Evolutionary conservation across 2,329 filamentous ascomycete species (phyloP).

Genomic region (Nigrospora oryzae): DNA sequence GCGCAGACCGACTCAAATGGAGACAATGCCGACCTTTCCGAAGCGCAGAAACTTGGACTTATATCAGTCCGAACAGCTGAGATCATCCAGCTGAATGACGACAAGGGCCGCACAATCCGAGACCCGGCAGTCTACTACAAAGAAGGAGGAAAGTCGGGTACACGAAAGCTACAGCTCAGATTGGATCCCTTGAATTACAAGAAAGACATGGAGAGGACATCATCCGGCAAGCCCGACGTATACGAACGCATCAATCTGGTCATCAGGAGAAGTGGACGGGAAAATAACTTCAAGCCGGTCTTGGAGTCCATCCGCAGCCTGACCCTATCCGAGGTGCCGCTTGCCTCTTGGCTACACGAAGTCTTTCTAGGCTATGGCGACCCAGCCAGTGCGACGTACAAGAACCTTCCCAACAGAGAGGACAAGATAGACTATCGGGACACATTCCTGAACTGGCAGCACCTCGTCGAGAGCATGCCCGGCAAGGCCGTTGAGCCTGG

Average conservation of each 20-base stretch:
- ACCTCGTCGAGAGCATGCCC: constrained; percentile 83
- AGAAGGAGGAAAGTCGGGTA: constrained; percentile 49
- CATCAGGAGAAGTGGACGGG: constrained; percentile 71
- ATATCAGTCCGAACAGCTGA: constrained; percentile 72
- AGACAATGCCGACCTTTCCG: constrained; percentile 29
- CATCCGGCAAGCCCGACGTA: constrained; percentile 63
- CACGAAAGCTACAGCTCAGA: constrained; percentile 68
- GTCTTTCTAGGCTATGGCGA: constrained; percentile 98
- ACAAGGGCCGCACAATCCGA: constrained; percentile 67
- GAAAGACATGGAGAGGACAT: constrained; percentile 59
- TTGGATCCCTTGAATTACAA: constrained; percentile 74
- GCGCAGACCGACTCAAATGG: constrained; percentile 47
- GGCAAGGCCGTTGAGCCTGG: constrained; percentile 77
- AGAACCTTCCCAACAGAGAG: constrained; percentile 68
- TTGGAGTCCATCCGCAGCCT: constrained; percentile 85
- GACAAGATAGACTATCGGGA: constrained; percentile 82
- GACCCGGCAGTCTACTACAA: constrained; percentile 55
- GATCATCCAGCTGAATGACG: constrained; percentile 77
- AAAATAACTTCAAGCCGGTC: constrained; percentile 96
- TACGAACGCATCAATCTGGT: constrained; percentile 83
- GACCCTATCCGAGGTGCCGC: constrained; percentile 72
- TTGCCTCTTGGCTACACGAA: constrained; percentile 90
- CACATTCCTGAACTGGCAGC: constrained; percentile 92
- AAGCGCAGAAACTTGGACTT: constrained; percentile 58
- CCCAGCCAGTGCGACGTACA: constrained; percentile 79